Percentiles rank a stretch among this genome's conserved stretches.
Conservation (phyloP, 352 stramenopile genomes). For the Pythium dissimile region DNA sequence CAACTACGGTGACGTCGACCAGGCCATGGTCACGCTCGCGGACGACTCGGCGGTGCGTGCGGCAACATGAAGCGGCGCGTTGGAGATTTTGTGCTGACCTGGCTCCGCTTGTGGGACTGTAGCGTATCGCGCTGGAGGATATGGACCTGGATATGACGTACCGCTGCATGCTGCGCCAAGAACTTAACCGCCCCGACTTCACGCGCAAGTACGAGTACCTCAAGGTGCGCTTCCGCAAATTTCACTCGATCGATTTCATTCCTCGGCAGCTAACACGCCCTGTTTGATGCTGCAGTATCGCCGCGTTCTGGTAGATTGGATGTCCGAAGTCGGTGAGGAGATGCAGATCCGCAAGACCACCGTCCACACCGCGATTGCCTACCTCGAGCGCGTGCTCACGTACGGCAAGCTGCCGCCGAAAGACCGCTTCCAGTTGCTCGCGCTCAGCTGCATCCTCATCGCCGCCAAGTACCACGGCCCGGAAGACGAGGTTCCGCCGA, state of each 20-base stretch:
- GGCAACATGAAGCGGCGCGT: background rate
- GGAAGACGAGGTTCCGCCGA: constrained; percentile 76
- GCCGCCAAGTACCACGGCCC: constrained; percentile 77
- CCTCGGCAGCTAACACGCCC: background rate
- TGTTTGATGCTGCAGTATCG: constrained; percentile 37
- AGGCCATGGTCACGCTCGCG: constrained; percentile 22
- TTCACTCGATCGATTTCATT: too few species aligned
- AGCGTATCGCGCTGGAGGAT: constrained; percentile 74
- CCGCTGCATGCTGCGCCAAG: constrained; percentile 72
- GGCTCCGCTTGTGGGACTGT: background rate
- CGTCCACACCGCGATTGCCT: constrained; percentile 74
- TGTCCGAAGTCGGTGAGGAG: constrained; percentile 81
- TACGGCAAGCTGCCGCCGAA: constrained; percentile 54
- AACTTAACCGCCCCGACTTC: constrained; percentile 66
- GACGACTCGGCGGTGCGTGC: constrained; percentile 29
- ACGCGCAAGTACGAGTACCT: constrained; percentile 76
- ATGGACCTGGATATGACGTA: constrained; percentile 69
- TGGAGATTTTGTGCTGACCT: background rate
- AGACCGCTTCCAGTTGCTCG: constrained; percentile 78
- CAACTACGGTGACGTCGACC: constrained; percentile 35
- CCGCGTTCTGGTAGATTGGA: constrained; percentile 83
- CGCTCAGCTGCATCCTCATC: constrained; percentile 76
- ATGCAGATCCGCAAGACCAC: constrained; percentile 81
- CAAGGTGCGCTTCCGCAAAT: constrained; percentile 31
- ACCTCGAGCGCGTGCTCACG: constrained; percentile 74